A percentile compares a stretch with the other conserved stretches of the same genome.
These are phyloP conservation scores for Aspergillus bertholletiae DNA, from an alignment of 495 filamentous ascomycete species.

Conservation along the genomic window DNA sequence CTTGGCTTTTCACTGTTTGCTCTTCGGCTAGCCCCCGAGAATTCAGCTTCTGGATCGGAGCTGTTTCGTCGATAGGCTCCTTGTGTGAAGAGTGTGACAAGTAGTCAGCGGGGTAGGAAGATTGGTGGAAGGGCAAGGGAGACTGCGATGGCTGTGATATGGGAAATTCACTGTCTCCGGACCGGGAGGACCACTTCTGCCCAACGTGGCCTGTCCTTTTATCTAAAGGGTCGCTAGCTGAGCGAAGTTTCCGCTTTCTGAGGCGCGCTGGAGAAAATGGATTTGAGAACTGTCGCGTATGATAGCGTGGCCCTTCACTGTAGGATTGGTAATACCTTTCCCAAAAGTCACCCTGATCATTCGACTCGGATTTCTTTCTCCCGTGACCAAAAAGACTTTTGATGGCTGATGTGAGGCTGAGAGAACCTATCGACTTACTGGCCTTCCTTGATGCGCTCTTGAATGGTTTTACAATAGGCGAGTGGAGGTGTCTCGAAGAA, in stretches of 20 bases:
- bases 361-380: not conserved
- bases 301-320: not conserved
- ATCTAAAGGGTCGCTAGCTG: not conserved
- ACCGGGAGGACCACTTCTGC: not conserved
- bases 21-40: not conserved
- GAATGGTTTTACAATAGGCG: not conserved
- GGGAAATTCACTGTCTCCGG: not conserved
- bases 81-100: not conserved
- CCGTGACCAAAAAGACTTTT: constrained; percentile 7
- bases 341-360: not conserved
- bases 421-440: not conserved
- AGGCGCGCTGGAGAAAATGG: not conserved
- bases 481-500: not conserved
- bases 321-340: not conserved
- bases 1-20: not conserved
- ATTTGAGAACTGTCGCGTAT: not conserved
- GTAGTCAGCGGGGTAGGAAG: not conserved
- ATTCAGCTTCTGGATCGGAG: not conserved
- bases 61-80: not conserved
- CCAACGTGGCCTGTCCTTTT: not conserved
- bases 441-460: not conserved
- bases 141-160: not conserved
- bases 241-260: constrained; percentile 3
- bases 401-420: constrained; percentile 6
- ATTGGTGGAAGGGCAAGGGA: not conserved